Evolutionary conservation across 2,329 filamentous ascomycete species (phyloP), one percentile per base, ranked within the genome.

Genomic region (Knoxdaviesia capensis): DNA sequence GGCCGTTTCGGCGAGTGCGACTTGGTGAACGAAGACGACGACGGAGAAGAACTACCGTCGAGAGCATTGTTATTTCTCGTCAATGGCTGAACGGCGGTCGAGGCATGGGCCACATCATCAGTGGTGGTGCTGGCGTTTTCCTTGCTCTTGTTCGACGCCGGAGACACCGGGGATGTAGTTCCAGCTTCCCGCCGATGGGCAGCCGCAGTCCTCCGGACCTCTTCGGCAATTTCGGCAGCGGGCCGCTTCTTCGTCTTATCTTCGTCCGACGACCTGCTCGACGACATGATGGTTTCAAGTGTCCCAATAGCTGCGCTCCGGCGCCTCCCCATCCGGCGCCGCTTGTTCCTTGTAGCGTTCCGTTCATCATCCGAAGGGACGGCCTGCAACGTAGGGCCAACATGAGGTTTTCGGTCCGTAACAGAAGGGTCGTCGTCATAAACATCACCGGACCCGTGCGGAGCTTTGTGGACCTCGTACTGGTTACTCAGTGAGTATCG

Each of bases 251-350:
- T 71, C n/a, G 65, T 60, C 48, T 65, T 68, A 36, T 75, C 73
- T 47, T 77, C 74, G 29, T 75, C 71, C 0, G 73, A 77, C 1
- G 73, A 77, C 30, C 72, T 65, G 46, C 73, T 77, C 0, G 71
- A 74, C 29, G 71, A 77, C 63, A 77, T 77, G 51, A 78, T 78
- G 1, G 74, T 78, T 50, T 79, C 73, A 4, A 78, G 55, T 1
- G 72, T 77, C 3, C 72, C 71, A 53, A 77, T 71, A 5, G 74
- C 74, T 29, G 61, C 60, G 45, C 68, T 73, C 42, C 62, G 64
- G 36, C 65, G 58, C 35, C 68, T 59, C 2, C 56, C 57, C 37
- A 59, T 59, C 20, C 64, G 58, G 20, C 65, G 57, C 48, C 59
- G 61, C 41, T 56, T 56, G 2, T 60, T 57, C 7, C 57, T 54